Conservation (phyloP, 805 yeast species). For the Clavispora asparagi region DNA sequence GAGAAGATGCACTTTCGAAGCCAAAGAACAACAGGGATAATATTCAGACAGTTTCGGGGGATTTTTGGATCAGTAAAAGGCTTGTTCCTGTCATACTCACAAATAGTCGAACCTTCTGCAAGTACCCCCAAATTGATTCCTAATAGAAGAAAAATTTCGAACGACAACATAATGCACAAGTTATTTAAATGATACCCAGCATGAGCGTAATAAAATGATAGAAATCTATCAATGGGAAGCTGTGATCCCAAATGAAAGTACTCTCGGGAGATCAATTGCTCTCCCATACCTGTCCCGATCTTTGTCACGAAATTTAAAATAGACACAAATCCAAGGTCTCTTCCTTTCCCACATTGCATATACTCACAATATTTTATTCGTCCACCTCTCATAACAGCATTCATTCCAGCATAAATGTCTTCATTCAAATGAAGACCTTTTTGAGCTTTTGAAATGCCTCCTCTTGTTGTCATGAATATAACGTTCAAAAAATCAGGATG, state of each 20-base stretch:
- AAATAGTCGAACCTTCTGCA: constrained; percentile 65
- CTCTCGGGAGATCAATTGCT: constrained; percentile 80
- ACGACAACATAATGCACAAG: constrained; percentile 69
- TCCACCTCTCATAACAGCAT: constrained; percentile 77
- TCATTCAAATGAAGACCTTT: constrained; percentile 82
- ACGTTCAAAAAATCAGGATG: constrained; percentile 82
- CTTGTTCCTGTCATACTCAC: constrained; percentile 58
- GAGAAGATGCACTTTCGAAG: constrained; percentile 75
- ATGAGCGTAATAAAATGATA: constrained; percentile 81
- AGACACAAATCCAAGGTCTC: constrained; percentile 85
- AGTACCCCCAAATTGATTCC: constrained; percentile 67
- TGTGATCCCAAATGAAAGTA: constrained; percentile 78
- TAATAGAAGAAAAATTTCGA: constrained; percentile 67
- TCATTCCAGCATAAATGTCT: constrained; percentile 89
- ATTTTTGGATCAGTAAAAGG: constrained; percentile 63
- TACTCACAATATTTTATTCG: constrained; percentile 84
- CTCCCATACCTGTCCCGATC: constrained; percentile 94
- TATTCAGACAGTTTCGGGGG: constrained; percentile 72
- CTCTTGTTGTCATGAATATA: constrained; percentile 76
- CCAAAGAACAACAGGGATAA: constrained; percentile 75
- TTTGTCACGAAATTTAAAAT: constrained; percentile 81
- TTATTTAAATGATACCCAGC: constrained; percentile 84
- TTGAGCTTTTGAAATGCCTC: constrained; percentile 85
- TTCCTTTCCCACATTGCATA: constrained; percentile 86
- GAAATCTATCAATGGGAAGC: constrained; percentile 73